These are phyloP conservation scores for Podospora australis DNA, from an alignment of 495 filamentous ascomycete genomes.

Conservation along the genomic window DNA sequence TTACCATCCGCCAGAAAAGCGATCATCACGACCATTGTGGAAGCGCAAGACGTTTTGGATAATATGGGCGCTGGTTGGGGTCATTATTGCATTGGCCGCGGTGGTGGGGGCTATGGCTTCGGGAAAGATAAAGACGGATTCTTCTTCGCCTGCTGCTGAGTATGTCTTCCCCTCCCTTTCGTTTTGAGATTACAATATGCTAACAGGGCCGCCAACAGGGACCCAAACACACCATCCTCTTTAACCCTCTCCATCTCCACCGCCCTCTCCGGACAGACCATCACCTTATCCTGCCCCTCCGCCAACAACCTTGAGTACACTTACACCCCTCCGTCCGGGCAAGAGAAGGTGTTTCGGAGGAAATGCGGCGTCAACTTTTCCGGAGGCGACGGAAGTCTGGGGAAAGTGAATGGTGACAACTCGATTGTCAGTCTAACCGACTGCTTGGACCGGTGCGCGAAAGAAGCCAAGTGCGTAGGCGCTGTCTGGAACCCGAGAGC, in stretches of 20 bases:
- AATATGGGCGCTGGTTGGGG: constrained; percentile 8
- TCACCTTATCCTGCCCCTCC: constrained; percentile 9
- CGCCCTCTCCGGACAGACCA: background rate
- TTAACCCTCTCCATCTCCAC: background rate
- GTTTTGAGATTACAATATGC: background rate
- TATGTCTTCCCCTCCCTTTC: background rate
- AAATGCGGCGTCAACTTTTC: constrained; percentile 13
- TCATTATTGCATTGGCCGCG: constrained; percentile 15
- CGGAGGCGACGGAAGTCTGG: constrained; percentile 13
- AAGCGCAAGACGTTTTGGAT: constrained; percentile 9
- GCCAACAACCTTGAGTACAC: constrained; percentile 15
- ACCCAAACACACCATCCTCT: no score
- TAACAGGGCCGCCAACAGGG: background rate
- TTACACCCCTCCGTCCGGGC: background rate
- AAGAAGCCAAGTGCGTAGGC: constrained; percentile 8
- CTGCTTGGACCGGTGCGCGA: constrained; percentile 17
- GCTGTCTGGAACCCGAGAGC: constrained; percentile 9
- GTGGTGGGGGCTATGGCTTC: constrained; percentile 15
- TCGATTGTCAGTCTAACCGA: constrained; percentile 3
- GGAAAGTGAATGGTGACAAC: background rate
- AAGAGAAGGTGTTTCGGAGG: constrained; percentile 7
- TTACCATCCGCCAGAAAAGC: background rate
- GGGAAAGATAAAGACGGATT: constrained; percentile 18
- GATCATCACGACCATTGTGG: background rate
- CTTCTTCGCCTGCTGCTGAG: background rate